phyloP scores from a whole-genome alignment of 306 rosid genomes.

The Amphicarpaea edgeworthii region DNA sequence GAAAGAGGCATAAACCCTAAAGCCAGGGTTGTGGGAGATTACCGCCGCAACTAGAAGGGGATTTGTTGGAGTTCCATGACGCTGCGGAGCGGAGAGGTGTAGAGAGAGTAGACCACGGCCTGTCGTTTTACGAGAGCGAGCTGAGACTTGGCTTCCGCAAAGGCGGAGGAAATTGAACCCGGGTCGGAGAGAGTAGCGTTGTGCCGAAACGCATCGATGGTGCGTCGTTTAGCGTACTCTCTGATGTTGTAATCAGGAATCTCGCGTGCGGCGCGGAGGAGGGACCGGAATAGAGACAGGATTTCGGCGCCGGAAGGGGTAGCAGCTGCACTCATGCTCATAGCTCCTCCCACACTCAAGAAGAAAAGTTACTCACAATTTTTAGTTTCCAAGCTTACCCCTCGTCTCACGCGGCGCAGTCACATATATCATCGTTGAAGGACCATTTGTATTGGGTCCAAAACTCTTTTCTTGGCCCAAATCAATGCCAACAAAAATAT shows the following conservation, averaged over 20 bases:
- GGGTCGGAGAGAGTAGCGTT: slow-evolving; percentile 63
- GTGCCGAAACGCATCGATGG: slow-evolving; percentile 69
- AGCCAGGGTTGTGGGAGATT: too few relatives aligned
- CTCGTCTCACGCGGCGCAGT: too few relatives aligned
- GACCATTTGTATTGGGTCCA: too few relatives aligned
- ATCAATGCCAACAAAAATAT: too few relatives aligned
- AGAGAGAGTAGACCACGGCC: slow-evolving; percentile 67
- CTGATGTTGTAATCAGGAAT: slow-evolving; percentile 81
- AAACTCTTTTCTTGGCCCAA: too few relatives aligned
- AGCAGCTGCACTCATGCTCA: slow-evolving; percentile 10
- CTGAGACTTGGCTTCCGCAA: slow-evolving; percentile 62
- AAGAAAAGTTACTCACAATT: too few relatives aligned
- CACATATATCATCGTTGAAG: too few relatives aligned
- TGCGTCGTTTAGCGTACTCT: slow-evolving; percentile 78
- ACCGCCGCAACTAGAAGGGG: slow-evolving; percentile 19
- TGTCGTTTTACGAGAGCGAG: slow-evolving; percentile 69
- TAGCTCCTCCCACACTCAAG: background rate
- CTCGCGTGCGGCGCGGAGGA: slow-evolving; percentile 63
- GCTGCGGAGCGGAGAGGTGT: slow-evolving; percentile 66
- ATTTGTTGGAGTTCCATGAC: slow-evolving; percentile 62
- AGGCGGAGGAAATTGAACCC: slow-evolving; percentile 52
- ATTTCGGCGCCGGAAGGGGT: slow-evolving; percentile 53
- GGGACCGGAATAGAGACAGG: slow-evolving; percentile 64
- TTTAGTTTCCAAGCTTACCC: too few relatives aligned
- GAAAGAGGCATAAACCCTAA: slow-evolving; percentile 9